A percentile compares a stretch with the other conserved stretches of the same genome.
Evolutionary conservation across 2,329 filamentous ascomycete species (phyloP).

Genomic region (Alternaria brassicicola): DNA sequence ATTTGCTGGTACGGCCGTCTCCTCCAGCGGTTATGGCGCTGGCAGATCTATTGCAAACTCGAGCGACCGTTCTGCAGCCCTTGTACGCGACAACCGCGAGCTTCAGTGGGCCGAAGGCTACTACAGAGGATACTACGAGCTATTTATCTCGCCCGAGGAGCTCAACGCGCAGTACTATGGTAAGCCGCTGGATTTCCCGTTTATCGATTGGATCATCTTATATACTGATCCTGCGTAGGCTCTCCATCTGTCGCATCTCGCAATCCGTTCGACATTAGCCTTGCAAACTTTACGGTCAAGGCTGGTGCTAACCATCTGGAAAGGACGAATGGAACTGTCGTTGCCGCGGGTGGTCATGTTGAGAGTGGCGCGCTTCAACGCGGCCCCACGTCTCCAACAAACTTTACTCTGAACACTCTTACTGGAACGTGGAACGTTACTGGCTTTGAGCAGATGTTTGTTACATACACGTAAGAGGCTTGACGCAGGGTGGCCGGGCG

Average conservation of each 20-base stretch:
- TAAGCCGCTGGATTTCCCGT: conserved; percentile 24
- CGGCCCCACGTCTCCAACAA: conserved; percentile 43
- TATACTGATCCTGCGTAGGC: conserved; percentile 18
- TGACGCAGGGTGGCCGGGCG: not conserved
- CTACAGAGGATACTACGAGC: conserved; percentile 73
- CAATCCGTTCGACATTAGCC: conserved; percentile 66
- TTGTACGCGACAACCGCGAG: conserved; percentile 60
- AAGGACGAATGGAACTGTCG: conserved; percentile 43
- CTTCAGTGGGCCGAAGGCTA: conserved; percentile 74
- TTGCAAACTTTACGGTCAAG: conserved; percentile 72
- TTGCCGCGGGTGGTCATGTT: conserved; percentile 52
- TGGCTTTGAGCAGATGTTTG: conserved; percentile 35
- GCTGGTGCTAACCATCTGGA: conserved; percentile 64
- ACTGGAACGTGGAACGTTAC: conserved; percentile 41
- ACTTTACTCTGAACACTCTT: conserved; percentile 39
- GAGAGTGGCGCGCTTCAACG: conserved; percentile 60
- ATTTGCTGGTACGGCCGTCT: conserved; percentile 69
- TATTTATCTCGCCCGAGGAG: conserved; percentile 60
- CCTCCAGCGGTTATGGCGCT: conserved; percentile 56
- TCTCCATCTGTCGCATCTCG: conserved; percentile 62
- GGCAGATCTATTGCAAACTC: conserved; percentile 37
- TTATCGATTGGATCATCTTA: not conserved
- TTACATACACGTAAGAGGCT: conserved; percentile 35
- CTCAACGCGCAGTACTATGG: conserved; percentile 69
- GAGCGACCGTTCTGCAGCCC: conserved; percentile 55